A percentile compares a stretch with the other conserved stretches of the same genome.
phyloP scores from a whole-genome alignment of 768 basidiomycete species.

The Hygrophorus russula region DNA sequence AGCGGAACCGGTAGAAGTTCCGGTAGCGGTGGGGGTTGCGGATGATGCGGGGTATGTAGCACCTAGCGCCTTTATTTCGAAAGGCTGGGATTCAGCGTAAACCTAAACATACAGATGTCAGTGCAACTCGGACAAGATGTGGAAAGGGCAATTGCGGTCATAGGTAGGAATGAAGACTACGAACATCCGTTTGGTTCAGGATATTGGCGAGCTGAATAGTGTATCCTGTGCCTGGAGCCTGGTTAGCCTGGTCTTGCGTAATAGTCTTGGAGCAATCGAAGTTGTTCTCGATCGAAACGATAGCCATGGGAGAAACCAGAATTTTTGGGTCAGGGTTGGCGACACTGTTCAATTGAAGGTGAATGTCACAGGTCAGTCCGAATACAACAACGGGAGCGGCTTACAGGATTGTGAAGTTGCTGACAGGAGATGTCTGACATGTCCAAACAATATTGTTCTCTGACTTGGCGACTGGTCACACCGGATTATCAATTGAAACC shows the following conservation, averaged over 20 bases:
- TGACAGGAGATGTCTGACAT: conserved; percentile 29
- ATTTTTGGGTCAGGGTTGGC: conserved; percentile 31
- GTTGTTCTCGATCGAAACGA: conserved; percentile 41
- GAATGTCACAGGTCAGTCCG: conserved; percentile 5
- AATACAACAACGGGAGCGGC: conserved; percentile 13
- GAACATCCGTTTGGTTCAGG: conserved; percentile 41
- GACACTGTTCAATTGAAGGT: conserved; percentile 20
- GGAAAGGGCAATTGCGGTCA: background rate
- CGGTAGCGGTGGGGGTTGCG: conserved; percentile 14
- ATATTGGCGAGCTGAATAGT: conserved; percentile 37
- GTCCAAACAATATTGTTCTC: conserved; percentile 51
- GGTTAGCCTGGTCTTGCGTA: conserved; percentile 31
- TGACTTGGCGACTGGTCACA: conserved; percentile 37
- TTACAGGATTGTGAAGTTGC: conserved; percentile 42
- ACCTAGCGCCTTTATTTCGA: conserved; percentile 50
- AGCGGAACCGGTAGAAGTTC: conserved; percentile 13
- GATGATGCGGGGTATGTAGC: conserved; percentile 37
- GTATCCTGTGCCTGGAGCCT: conserved; percentile 34
- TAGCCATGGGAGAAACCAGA: conserved; percentile 28
- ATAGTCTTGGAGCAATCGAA: conserved; percentile 48
- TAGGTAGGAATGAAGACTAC: conserved; percentile 13
- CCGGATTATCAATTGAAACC: background rate
- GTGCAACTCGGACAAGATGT: too few species aligned
- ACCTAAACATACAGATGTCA: conserved; percentile 25
- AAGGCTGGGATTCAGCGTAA: conserved; percentile 41